These are phyloP conservation scores for Rhodotorula diobovata DNA, from an alignment of 768 basidiomycete species.

Conservation along the genomic window DNA sequence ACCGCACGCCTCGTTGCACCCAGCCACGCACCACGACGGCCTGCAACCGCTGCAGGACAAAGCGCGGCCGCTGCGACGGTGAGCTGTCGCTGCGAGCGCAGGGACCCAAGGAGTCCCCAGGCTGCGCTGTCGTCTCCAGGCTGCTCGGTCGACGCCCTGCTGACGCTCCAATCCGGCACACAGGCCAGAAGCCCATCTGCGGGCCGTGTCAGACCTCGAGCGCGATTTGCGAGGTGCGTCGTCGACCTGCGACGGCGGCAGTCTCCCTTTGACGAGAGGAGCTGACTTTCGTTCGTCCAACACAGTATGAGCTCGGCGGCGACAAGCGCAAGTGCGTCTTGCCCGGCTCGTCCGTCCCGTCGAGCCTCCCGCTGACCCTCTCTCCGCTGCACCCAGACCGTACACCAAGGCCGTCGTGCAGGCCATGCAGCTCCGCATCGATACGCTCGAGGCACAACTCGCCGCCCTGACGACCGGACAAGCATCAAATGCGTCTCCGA, in stretches of 20 bases:
- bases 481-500: background rate
- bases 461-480: slow-evolving; percentile 13
- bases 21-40: slow-evolving; percentile 16
- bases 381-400: background rate
- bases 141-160: too few relatives aligned
- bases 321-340: slow-evolving; percentile 8
- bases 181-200: slow-evolving; percentile 13
- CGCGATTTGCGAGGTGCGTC: slow-evolving; percentile 5
- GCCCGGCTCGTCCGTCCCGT: background rate
- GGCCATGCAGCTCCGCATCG: slow-evolving; percentile 37
- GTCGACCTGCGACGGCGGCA: background rate
- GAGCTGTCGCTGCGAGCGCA: too few relatives aligned
- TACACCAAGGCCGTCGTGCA: slow-evolving; percentile 34
- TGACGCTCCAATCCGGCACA: too few relatives aligned
- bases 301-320: slow-evolving; percentile 12
- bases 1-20: background rate
- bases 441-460: slow-evolving; percentile 33
- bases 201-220: background rate
- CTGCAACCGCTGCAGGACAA: slow-evolving; percentile 23
- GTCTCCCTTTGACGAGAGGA: too few relatives aligned
- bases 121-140: too few relatives aligned
- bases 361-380: background rate
- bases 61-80: slow-evolving; percentile 25
- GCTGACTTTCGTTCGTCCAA: too few relatives aligned
- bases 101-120: too few relatives aligned